These are phyloP conservation scores for Pittosporum tobira DNA, from an alignment of 129 eudicot species.

Conservation along the genomic window DNA sequence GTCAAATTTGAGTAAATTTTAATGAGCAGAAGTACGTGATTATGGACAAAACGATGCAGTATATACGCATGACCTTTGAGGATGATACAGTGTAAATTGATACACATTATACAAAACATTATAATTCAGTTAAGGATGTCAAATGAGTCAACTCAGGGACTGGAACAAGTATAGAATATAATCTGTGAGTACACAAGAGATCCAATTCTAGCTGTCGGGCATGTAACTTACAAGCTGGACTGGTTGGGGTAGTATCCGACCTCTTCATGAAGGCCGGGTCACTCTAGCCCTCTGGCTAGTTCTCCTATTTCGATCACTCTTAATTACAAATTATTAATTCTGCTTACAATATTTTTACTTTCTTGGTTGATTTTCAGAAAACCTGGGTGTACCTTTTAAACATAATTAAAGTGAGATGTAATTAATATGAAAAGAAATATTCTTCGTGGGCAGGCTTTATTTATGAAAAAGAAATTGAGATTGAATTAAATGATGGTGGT, in stretches of 20 bases:
- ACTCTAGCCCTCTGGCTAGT: neutral
- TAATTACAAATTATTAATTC: too few species aligned
- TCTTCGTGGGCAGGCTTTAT: constrained; percentile 11
- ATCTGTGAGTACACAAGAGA: constrained; percentile 28
- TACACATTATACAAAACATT: too few species aligned
- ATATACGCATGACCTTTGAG: too few species aligned
- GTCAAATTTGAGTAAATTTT: too few species aligned
- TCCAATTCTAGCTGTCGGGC: constrained; percentile 35
- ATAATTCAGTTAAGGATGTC: neutral
- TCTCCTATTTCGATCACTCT: neutral
- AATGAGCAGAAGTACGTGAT: too few species aligned
- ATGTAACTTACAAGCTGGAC: constrained; percentile 23
- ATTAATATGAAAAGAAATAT: neutral
- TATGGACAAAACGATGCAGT: too few species aligned
- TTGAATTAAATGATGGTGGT: constrained; percentile 36
- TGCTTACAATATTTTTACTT: too few species aligned
- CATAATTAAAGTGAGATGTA: neutral
- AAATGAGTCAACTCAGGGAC: neutral
- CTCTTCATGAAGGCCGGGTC: constrained; percentile 40
- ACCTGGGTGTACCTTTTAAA: constrained; percentile 2
- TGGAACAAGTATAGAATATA: constrained; percentile 1
- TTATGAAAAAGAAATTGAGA: neutral
- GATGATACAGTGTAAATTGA: too few species aligned
- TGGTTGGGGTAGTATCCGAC: constrained; percentile 43
- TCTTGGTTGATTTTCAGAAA: neutral